A percentile compares a stretch with the other conserved stretches of the same genome.
phyloP scores from a whole-genome alignment of 2,329 filamentous ascomycete species.

The Bimuria novae-zelandiae region DNA sequence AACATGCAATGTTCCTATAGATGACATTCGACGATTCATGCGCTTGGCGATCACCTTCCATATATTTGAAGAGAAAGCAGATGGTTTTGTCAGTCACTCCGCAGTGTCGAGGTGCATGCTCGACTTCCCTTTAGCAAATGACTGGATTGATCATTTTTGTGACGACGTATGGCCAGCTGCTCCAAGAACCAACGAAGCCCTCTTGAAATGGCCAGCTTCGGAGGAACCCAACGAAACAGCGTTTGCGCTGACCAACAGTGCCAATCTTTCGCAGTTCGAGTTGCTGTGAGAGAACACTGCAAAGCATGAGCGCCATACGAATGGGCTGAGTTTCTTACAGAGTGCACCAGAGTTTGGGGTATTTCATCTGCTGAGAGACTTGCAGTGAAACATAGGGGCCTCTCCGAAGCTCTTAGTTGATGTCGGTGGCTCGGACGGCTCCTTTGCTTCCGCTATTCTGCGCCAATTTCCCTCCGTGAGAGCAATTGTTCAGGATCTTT shows the following conservation, averaged over 20 bases:
- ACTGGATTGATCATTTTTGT: constrained; percentile 1
- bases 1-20: constrained; percentile 8
- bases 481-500: constrained; percentile 7
- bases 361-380: neutral
- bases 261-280: neutral
- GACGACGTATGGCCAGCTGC: constrained; percentile 4
- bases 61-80: neutral
- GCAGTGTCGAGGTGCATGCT: neutral
- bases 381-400: neutral
- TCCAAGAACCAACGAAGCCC: neutral
- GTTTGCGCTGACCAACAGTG: neutral
- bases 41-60: constrained; percentile 2
- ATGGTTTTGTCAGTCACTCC: neutral
- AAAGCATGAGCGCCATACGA: neutral
- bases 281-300: neutral
- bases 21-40: neutral
- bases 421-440: constrained; percentile 4
- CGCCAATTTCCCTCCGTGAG: neutral
- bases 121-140: neutral
- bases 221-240: constrained; percentile 4
- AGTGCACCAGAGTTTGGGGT: neutral
- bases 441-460: neutral
- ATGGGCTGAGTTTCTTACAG: constrained; percentile 4
- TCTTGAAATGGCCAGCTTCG: constrained; percentile 5
- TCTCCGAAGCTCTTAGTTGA: neutral